These are phyloP conservation scores for Osmozyma mogii DNA, from an alignment of 805 yeast genomes.

Conservation along the genomic window DNA sequence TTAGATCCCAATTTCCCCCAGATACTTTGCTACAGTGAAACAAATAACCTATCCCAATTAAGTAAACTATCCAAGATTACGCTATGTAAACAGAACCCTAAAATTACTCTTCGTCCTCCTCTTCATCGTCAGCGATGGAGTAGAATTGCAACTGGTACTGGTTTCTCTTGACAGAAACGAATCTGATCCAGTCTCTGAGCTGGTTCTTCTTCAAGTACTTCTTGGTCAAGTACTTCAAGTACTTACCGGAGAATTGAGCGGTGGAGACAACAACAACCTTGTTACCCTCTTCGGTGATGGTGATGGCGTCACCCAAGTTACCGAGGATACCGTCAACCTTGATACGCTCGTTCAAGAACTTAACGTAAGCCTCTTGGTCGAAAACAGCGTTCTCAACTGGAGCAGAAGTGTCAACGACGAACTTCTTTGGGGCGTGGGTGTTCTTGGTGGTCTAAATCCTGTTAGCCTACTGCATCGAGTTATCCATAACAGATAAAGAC, in stretches of 20 bases:
- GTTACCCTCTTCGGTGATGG: constrained; percentile 80
- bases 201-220: constrained; percentile 99
- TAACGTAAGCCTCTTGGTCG: constrained; percentile 95
- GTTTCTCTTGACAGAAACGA: constrained; percentile 91
- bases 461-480: constrained; percentile 66
- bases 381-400: constrained; percentile 97
- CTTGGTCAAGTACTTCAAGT: constrained; percentile 99
- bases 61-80: constrained; percentile 1
- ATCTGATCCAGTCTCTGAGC: constrained; percentile 99
- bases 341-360: constrained; percentile 98
- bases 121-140: constrained; percentile 93
- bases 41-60: constrained; percentile 3
- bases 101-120: constrained; percentile 81
- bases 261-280: constrained; percentile 84
- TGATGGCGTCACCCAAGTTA: constrained; percentile 92
- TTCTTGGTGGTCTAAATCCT: constrained; percentile 64
- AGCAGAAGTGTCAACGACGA: constrained; percentile 92
- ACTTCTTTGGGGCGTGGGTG: constrained; percentile 70
- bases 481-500: constrained; percentile 27
- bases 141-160: constrained; percentile 97
- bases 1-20: too few species aligned
- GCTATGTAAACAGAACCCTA: constrained; percentile 2
- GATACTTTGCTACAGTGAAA: too few species aligned
- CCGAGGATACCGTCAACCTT: constrained; percentile 96
- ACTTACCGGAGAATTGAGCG: constrained; percentile 98